These are phyloP conservation scores for Solanum hybrid DNA, from an alignment of 305 asterid genomes.

Conservation along the genomic window DNA sequence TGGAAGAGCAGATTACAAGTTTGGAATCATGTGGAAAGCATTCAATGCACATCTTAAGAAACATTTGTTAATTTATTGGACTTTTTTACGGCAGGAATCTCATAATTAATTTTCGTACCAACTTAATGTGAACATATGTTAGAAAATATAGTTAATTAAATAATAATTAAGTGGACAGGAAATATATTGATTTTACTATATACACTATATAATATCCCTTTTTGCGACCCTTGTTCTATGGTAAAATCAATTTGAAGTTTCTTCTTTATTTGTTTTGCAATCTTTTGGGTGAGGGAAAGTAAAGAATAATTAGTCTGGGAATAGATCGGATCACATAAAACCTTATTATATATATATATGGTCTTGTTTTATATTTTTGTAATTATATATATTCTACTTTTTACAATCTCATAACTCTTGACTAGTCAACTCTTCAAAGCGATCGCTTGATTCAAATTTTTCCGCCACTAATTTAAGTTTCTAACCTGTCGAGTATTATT, in stretches of 20 bases:
- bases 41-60: slow-evolving; percentile 66
- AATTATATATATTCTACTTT: too few species aligned
- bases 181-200: background rate
- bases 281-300: background rate
- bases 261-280: background rate
- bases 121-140: background rate
- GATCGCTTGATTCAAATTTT: background rate
- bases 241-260: background rate
- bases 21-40: slow-evolving; percentile 90
- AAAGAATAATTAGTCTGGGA: too few species aligned
- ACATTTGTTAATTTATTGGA: background rate
- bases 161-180: background rate
- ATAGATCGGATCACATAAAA: background rate
- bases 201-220: background rate
- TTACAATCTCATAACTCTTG: background rate
- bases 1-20: slow-evolving; percentile 63
- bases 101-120: background rate
- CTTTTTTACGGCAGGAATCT: background rate
- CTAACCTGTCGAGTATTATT: too few species aligned
- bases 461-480: too few species aligned
- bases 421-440: background rate
- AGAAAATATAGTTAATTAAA: background rate
- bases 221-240: background rate
- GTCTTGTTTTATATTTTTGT: background rate
- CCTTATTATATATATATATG: too few species aligned